Evolutionary conservation across 805 yeast species (phyloP).

Genomic region (Hanseniaspora singularis): DNA sequence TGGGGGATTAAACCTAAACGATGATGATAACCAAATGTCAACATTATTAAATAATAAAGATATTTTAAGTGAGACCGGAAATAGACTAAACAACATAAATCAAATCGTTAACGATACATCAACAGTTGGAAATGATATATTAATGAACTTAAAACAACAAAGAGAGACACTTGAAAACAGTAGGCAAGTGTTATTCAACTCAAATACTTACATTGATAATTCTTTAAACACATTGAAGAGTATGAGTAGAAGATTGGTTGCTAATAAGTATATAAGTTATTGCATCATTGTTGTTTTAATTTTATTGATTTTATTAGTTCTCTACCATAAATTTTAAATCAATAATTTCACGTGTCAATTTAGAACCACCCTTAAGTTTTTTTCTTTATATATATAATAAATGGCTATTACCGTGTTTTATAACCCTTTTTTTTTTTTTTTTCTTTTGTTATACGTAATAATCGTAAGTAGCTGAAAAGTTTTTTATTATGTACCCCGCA

Average conservation of each 20-base stretch:
- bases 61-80: conserved; percentile 68
- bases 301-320: conserved; percentile 65
- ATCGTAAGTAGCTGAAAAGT: too few species aligned
- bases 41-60: conserved; percentile 67
- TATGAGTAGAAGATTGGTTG: conserved; percentile 87
- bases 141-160: conserved; percentile 80
- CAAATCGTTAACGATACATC: conserved; percentile 89
- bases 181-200: conserved; percentile 74
- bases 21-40: conserved; percentile 49
- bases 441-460: neutral
- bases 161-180: conserved; percentile 83
- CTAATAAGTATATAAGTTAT: conserved; percentile 79
- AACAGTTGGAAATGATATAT: conserved; percentile 75
- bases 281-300: conserved; percentile 84
- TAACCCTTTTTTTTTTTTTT: neutral
- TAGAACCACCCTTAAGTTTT: too few species aligned
- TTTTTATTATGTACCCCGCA: too few species aligned
- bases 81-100: conserved; percentile 75
- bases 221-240: conserved; percentile 73
- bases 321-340: conserved; percentile 73
- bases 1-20: neutral
- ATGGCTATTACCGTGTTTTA: neutral
- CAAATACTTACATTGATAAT: conserved; percentile 86
- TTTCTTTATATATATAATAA: neutral
- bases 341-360: too few species aligned